A percentile compares a stretch with the other conserved stretches of the same genome.
phyloP scores from a whole-genome alignment of 1,139 yeast genomes.

The Saccharomyces hybrid region DNA sequence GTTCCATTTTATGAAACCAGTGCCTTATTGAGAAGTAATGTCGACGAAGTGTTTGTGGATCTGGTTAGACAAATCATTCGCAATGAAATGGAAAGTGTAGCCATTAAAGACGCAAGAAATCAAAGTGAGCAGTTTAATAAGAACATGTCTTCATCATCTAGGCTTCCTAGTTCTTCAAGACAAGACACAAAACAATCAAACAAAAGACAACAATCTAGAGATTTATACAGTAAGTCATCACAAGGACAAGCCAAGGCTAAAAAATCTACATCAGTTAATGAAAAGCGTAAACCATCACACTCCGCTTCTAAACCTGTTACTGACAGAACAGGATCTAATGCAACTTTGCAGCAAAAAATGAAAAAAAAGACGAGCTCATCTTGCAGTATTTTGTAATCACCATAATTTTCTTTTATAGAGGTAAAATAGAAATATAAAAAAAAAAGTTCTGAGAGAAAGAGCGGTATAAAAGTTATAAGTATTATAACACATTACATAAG shows the following conservation, averaged over 20 bases:
- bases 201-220: not conserved
- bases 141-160: not conserved
- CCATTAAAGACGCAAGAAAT: slow-evolving; percentile 10
- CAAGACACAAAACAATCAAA: not conserved
- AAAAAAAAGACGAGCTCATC: not conserved
- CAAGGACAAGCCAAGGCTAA: not conserved
- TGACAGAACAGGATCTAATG: not conserved
- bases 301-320: not conserved
- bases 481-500: not conserved
- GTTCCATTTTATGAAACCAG: slow-evolving; percentile 92
- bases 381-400: not conserved
- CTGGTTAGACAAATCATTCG: slow-evolving; percentile 84
- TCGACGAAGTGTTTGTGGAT: slow-evolving; percentile 83
- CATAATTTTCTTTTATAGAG: not conserved
- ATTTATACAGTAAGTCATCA: not conserved
- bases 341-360: not conserved
- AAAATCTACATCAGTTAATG: not conserved
- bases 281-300: not conserved
- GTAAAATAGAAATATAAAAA: not conserved
- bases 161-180: not conserved
- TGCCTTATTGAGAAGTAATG: slow-evolving; percentile 85
- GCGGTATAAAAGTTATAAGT: no score
- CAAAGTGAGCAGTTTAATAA: slow-evolving; percentile 1
- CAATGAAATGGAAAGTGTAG: slow-evolving; percentile 42
- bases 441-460: not conserved